Base-by-base conservation (phyloP, 2,329 filamentous ascomycete genomes). In the Didymella sp. region DNA sequence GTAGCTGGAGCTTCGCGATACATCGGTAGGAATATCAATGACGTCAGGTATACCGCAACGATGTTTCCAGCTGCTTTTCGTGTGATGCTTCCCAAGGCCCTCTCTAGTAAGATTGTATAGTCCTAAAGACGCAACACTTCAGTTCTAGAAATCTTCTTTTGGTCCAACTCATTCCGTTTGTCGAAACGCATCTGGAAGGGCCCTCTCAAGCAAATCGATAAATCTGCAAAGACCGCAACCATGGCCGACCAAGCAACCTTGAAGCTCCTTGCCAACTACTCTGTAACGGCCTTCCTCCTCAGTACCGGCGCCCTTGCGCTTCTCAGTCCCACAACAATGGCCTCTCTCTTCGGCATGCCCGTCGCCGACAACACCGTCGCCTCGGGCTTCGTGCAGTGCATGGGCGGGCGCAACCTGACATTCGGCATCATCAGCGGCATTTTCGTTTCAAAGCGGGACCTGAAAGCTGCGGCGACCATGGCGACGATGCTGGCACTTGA, bases 331-430 rank as follows among this genome's bases (percentile, higher is more conserved):
- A 59, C 59, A n/a, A 63, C 61, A 2, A 48, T 63, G 33, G 61
- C 61, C 3, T 40, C 56, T 1, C 46, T 51, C 1, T 63, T 63
- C 30, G 56, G 56, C 43, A 63, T 63, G 61, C 61, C 61, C 27
- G 24, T 63, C 8, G 12, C 50, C 2, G 35, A 51, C 24, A 31
- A 59, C n/a, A 56, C 61, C n/a, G 58, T 59, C 44, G 59, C 61
- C 12, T 47, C 61, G 3, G 61, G 61, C 24, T 63, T 63, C 11
- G 61, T 63, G n/a, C 61, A 63, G 17, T 63, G 61, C 17, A 59
- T 63, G 56, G 61, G 61, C 5, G 61, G 61, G 6, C 61, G 61
- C 17, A 63, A 63, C 3, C 28, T 63, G 22, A 61, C 61, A 0
- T 63, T 63, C 35, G 61, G 61, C 8, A 57, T 63, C 17, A 63